Conservation (phyloP, 1,284 basidiomycete species). For the Marasmius sp. region DNA sequence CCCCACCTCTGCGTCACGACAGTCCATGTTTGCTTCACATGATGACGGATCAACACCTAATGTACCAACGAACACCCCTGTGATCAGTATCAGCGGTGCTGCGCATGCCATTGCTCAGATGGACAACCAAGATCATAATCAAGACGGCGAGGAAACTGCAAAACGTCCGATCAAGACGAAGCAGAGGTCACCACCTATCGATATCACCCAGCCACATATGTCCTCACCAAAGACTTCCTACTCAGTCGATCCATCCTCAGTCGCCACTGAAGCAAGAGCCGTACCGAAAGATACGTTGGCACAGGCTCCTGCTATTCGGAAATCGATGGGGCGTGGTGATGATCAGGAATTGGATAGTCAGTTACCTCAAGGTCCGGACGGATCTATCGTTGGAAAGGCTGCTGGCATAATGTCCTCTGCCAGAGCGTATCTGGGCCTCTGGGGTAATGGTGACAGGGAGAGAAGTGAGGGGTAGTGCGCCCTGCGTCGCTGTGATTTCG, state of each 20-base stretch:
- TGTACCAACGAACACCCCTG: conserved; percentile 45
- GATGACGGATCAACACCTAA: conserved; percentile 11
- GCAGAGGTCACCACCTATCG: not conserved
- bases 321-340: not conserved
- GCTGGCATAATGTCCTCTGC: conserved; percentile 70
- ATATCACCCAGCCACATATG: conserved; percentile 1
- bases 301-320: not conserved
- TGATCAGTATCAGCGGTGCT: conserved; percentile 26
- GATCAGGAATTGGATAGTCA: conserved; percentile 11
- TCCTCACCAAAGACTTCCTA: not conserved
- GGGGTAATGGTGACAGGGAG: conserved; percentile 26
- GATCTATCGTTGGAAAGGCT: conserved; percentile 63
- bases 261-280: not conserved
- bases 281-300: not conserved
- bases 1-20: not conserved
- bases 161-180: not conserved
- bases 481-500: not conserved
- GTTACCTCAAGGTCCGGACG: conserved; percentile 21
- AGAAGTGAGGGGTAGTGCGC: not conserved
- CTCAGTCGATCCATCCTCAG: not conserved
- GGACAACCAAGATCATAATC: not conserved
- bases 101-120: conserved; percentile 10
- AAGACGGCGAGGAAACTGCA: too few relatives aligned
- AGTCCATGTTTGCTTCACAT: not conserved
- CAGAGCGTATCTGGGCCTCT: conserved; percentile 61